Percentiles rank a stretch among this genome's conserved stretches.
These are phyloP conservation scores for Apostasia ramifera DNA, from an alignment of 106 monocot species.

Conservation along the genomic window DNA sequence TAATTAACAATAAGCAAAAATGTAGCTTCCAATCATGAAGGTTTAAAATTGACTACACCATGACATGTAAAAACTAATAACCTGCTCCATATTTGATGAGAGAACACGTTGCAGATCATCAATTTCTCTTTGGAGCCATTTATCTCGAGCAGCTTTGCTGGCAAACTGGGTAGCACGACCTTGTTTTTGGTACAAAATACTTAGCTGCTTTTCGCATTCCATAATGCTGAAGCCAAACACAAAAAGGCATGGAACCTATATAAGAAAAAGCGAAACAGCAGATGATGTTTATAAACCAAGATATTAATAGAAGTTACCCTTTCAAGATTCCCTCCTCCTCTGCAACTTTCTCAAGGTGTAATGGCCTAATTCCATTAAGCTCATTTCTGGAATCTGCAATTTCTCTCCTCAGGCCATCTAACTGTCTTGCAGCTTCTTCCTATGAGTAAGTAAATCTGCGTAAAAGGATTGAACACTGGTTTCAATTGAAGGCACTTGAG, in stretches of 20 bases:
- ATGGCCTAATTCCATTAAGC: conserved; percentile 56
- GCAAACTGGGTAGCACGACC: conserved; percentile 92
- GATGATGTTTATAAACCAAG: not conserved
- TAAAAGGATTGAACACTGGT: conserved; percentile 2
- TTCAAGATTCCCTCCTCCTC: conserved; percentile 87
- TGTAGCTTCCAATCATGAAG: too few relatives aligned
- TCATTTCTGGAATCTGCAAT: conserved; percentile 84
- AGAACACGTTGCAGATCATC: conserved; percentile 83
- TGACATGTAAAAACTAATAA: conserved; percentile 12
- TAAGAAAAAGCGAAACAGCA: not conserved
- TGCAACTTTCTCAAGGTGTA: conserved; percentile 54
- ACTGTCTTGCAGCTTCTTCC: conserved; percentile 78
- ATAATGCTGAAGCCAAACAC: conserved; percentile 49
- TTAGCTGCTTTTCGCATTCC: conserved; percentile 92
- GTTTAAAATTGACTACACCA: too few relatives aligned
- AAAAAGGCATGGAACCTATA: not conserved
- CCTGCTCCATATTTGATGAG: conserved; percentile 70
- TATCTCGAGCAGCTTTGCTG: conserved; percentile 83
- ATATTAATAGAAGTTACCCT: conserved; percentile 28
- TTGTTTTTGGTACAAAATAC: conserved; percentile 97
- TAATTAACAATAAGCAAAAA: too few relatives aligned
- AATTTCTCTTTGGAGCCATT: conserved; percentile 97
- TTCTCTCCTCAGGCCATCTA: conserved; percentile 66
- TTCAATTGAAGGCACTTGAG: not conserved
- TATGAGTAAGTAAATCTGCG: conserved; percentile 12